Evolutionary conservation across 2,329 filamentous ascomycete species (phyloP).

Genomic region (Biscogniauxia sp.): DNA sequence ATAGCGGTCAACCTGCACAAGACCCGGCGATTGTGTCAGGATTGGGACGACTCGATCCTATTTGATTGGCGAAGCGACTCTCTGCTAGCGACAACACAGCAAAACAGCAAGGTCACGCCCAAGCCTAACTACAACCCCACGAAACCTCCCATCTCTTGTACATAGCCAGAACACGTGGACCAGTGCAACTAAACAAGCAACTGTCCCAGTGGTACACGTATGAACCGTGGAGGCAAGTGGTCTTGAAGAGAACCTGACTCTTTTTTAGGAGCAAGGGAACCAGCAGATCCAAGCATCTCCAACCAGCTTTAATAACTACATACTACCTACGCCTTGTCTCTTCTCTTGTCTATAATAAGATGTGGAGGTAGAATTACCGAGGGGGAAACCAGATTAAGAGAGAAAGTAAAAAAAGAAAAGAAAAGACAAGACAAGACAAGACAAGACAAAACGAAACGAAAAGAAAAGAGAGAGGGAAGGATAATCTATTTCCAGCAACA

Average conservation of each 20-base stretch:
- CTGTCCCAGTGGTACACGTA: slow-evolving; percentile 31
- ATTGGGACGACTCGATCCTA: slow-evolving; percentile 19
- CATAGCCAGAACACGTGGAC: slow-evolving; percentile 31
- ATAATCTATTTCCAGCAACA: slow-evolving; percentile 10
- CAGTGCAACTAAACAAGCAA: slow-evolving; percentile 23
- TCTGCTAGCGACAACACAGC: slow-evolving; percentile 23
- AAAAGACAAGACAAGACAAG: slow-evolving; percentile 1
- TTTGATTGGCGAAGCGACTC: slow-evolving; percentile 28
- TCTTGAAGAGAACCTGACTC: slow-evolving; percentile 17
- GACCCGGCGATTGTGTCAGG: slow-evolving; percentile 28
- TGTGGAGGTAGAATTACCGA: slow-evolving; percentile 16
- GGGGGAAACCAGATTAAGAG: slow-evolving; percentile 5
- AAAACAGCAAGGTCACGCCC: slow-evolving; percentile 14
- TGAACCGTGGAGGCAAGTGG: slow-evolving; percentile 23
- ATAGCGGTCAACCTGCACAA: slow-evolving; percentile 27
- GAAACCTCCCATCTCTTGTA: slow-evolving; percentile 24
- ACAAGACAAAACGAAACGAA: slow-evolving; percentile 3
- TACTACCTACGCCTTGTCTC: slow-evolving; percentile 7
- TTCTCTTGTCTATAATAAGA: slow-evolving; percentile 24
- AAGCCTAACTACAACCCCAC: slow-evolving; percentile 31
- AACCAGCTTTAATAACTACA: slow-evolving; percentile 1
- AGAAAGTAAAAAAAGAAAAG: slow-evolving; percentile 2
- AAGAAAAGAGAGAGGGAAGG: slow-evolving; percentile 1
- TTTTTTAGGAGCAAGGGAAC: slow-evolving; percentile 22
- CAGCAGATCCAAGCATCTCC: slow-evolving; percentile 12